Evolutionary conservation across 2,329 filamentous ascomycete species (phyloP).

Genomic region (Onygena corvina): DNA sequence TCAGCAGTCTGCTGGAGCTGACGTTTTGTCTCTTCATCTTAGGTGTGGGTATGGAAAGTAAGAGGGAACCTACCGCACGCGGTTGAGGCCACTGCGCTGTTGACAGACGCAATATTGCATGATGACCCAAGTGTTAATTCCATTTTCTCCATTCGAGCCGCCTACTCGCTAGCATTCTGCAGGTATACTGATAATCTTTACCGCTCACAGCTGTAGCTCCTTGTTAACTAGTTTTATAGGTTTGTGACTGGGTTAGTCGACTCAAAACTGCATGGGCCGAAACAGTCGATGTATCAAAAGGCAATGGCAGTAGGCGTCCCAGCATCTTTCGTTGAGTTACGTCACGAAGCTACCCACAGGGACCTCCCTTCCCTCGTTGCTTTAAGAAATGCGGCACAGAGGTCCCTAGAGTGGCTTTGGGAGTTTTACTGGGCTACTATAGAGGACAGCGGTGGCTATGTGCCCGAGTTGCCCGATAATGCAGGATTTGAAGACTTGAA

Average conservation of each 20-base stretch:
- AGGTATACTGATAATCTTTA: constrained; percentile 23
- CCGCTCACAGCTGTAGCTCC: neutral
- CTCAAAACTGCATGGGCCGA: constrained; percentile 31
- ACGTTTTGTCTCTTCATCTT: neutral
- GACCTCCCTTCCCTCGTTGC: constrained; percentile 65
- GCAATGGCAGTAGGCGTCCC: constrained; percentile 33
- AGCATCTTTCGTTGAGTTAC: constrained; percentile 72
- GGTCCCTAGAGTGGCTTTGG: constrained; percentile 77
- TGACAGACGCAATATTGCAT: constrained; percentile 37
- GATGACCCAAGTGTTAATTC: constrained; percentile 33
- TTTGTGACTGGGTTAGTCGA: constrained; percentile 38
- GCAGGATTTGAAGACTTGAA: neutral
- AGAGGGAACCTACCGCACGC: constrained; percentile 35
- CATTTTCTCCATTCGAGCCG: constrained; percentile 34
- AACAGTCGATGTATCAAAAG: constrained; percentile 36
- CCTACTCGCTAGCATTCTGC: constrained; percentile 37
- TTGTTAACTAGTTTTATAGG: constrained; percentile 18
- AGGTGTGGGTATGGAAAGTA: constrained; percentile 37
- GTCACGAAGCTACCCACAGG: constrained; percentile 84
- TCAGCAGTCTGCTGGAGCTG: neutral
- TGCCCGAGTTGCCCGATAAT: neutral
- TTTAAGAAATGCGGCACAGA: constrained; percentile 55
- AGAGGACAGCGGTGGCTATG: constrained; percentile 21
- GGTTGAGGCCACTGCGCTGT: constrained; percentile 36
- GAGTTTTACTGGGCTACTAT: constrained; percentile 65